Conservation (phyloP, 78 protist species). For the Polysphondylium violaceum region DNA sequence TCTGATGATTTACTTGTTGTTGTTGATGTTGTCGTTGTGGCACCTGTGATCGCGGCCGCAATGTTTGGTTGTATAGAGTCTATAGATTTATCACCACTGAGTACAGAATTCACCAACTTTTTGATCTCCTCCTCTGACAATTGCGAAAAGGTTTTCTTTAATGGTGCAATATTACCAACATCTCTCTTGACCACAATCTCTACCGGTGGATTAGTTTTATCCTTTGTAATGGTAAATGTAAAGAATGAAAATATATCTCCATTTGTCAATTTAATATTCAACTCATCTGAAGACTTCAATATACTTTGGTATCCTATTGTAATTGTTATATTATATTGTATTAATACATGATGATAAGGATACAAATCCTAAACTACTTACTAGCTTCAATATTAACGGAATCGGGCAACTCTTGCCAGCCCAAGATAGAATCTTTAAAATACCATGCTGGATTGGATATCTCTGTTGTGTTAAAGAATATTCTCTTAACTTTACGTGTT, state of each 20-base stretch:
- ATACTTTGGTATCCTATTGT: neutral
- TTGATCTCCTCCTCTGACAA: constrained; percentile 66
- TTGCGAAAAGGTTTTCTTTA: constrained; percentile 52
- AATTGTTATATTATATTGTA: no score
- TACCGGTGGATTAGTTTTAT: neutral
- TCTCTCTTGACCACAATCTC: constrained; percentile 22
- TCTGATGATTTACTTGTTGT: no score
- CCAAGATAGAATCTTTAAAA: no score
- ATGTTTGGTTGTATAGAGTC: no score
- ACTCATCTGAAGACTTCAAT: constrained; percentile 8
- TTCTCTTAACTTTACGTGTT: constrained; percentile 33
- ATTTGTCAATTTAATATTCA: neutral
- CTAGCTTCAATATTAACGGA: constrained; percentile 11
- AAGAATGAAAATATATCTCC: constrained; percentile 22
- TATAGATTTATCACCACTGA: no score
- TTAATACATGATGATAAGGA: no score
- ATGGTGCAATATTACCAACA: constrained; percentile 8
- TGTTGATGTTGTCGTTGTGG: neutral
- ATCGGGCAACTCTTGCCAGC: no score
- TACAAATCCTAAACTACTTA: no score
- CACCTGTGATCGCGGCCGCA: no score
- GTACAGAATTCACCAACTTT: constrained; percentile 4
- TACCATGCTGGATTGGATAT: constrained; percentile 51
- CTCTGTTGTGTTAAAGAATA: neutral
- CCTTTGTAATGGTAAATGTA: constrained; percentile 2